phyloP scores from a whole-genome alignment of 2,329 filamentous ascomycete genomes.

The Hirsutella minnesotensis region DNA sequence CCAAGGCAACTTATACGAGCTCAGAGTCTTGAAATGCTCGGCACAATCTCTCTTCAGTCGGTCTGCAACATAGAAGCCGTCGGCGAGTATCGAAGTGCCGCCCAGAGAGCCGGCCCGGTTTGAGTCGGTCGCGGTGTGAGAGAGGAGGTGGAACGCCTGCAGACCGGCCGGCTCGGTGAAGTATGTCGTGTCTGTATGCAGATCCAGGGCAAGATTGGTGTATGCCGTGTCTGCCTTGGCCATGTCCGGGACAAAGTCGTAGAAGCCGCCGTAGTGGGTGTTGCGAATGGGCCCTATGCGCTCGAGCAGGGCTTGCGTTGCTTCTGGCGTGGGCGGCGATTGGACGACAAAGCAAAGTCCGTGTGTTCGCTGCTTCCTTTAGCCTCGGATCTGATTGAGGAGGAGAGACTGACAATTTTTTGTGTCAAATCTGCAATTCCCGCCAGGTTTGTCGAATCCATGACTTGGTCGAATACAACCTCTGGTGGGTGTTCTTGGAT shows the following conservation, averaged over 20 bases:
- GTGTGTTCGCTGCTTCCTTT: slow-evolving; percentile 39
- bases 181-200: slow-evolving; percentile 93
- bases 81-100: slow-evolving; percentile 71
- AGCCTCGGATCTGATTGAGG: slow-evolving; percentile 2
- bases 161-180: slow-evolving; percentile 86
- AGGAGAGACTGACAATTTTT: slow-evolving; percentile 41
- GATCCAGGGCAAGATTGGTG: slow-evolving; percentile 68
- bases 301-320: slow-evolving; percentile 64
- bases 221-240: slow-evolving; percentile 86
- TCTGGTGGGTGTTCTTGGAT: slow-evolving; percentile 37
- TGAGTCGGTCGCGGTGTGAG: slow-evolving; percentile 31
- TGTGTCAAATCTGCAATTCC: slow-evolving; percentile 51
- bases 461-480: slow-evolving; percentile 48
- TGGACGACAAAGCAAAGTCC: slow-evolving; percentile 70
- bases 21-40: slow-evolving; percentile 45
- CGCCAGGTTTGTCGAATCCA: slow-evolving; percentile 31
- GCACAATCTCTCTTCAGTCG: slow-evolving; percentile 43
- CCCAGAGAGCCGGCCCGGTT: slow-evolving; percentile 30
- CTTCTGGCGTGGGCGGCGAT: slow-evolving; percentile 53
- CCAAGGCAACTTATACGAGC: slow-evolving; percentile 48
- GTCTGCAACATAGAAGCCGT: slow-evolving; percentile 66
- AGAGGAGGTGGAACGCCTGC: slow-evolving; percentile 86
- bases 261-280: slow-evolving; percentile 76
- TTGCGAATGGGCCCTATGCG: slow-evolving; percentile 76
- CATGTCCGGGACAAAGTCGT: slow-evolving; percentile 81